Percentiles rank a stretch among this genome's conserved stretches.
These are phyloP conservation scores for Diutina mesorugosa DNA, from an alignment of 1,139 yeast genomes.

Conservation along the genomic window DNA sequence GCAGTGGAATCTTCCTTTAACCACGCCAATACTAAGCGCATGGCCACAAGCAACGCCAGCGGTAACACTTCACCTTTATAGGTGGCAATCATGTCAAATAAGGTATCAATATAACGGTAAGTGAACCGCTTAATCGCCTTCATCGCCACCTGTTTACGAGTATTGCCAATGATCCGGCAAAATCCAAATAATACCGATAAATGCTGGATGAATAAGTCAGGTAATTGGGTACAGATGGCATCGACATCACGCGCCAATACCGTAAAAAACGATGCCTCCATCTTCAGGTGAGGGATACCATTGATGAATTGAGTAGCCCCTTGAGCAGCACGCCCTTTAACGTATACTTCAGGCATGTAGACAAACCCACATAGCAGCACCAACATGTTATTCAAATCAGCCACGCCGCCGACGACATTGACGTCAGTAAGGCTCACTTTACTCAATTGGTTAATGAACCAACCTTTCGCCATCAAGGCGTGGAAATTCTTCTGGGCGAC, in stretches of 20 bases:
- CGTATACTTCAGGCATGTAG: slow-evolving; percentile 17
- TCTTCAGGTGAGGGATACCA: slow-evolving; percentile 12
- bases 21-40: slow-evolving; percentile 45
- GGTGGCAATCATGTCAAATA: slow-evolving; percentile 12
- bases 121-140: slow-evolving; percentile 12
- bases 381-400: slow-evolving; percentile 4
- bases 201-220: slow-evolving; percentile 12
- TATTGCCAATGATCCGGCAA: slow-evolving; percentile 7
- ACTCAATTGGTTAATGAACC: slow-evolving; percentile 11
- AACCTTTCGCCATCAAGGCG: slow-evolving; percentile 17
- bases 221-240: background rate
- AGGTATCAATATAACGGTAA: slow-evolving; percentile 21
- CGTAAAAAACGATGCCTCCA: slow-evolving; percentile 16
- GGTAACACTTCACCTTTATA: background rate
- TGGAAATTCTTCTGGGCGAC: slow-evolving; percentile 29
- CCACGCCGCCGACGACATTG: background rate
- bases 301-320: slow-evolving; percentile 9
- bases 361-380: slow-evolving; percentile 17
- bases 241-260: background rate
- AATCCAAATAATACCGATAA: slow-evolving; percentile 14
- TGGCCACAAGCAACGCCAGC: background rate
- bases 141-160: slow-evolving; percentile 5
- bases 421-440: slow-evolving; percentile 2
- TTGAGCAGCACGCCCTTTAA: slow-evolving; percentile 4
- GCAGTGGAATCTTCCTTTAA: slow-evolving; percentile 19